Evolutionary conservation across 2,329 filamentous ascomycete genomes (phyloP).

Genomic region (Cyphellophora attinorum): DNA sequence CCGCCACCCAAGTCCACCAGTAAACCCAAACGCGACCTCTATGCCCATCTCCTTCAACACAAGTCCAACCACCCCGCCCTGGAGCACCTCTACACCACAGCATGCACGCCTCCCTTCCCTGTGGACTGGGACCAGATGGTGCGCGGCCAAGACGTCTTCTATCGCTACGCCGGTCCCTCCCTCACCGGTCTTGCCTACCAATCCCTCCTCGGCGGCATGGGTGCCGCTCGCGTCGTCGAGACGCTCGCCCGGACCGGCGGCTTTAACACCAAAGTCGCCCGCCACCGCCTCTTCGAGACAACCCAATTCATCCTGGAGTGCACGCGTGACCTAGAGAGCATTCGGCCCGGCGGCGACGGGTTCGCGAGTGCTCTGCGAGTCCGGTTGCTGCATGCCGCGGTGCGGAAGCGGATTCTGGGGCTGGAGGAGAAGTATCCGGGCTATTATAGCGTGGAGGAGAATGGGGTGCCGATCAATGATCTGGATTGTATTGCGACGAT

Average conservation of each 20-base stretch:
- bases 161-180: constrained; percentile 61
- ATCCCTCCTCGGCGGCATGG: constrained; percentile 52
- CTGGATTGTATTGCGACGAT: constrained; percentile 67
- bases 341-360: constrained; percentile 60
- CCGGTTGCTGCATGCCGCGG: constrained; percentile 58
- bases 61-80: constrained; percentile 46
- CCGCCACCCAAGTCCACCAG: constrained; percentile 14
- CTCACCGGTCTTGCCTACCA: constrained; percentile 57
- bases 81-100: constrained; percentile 52
- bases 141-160: constrained; percentile 67
- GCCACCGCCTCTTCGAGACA: constrained; percentile 60
- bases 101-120: constrained; percentile 61
- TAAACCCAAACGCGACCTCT: constrained; percentile 47
- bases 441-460: constrained; percentile 52
- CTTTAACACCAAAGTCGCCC: constrained; percentile 59
- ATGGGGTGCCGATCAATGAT: constrained; percentile 64
- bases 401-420: constrained; percentile 54
- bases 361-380: constrained; percentile 58
- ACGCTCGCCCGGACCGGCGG: constrained; percentile 65
- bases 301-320: constrained; percentile 68
- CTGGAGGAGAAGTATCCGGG: constrained; percentile 46
- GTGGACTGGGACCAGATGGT: constrained; percentile 69
- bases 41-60: constrained; percentile 52
- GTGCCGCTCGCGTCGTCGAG: constrained; percentile 62
- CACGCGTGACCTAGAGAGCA: constrained; percentile 52